Conservation (phyloP, 192 early-diverging fungal species). For the Tieghemiomyces parasiticus region DNA sequence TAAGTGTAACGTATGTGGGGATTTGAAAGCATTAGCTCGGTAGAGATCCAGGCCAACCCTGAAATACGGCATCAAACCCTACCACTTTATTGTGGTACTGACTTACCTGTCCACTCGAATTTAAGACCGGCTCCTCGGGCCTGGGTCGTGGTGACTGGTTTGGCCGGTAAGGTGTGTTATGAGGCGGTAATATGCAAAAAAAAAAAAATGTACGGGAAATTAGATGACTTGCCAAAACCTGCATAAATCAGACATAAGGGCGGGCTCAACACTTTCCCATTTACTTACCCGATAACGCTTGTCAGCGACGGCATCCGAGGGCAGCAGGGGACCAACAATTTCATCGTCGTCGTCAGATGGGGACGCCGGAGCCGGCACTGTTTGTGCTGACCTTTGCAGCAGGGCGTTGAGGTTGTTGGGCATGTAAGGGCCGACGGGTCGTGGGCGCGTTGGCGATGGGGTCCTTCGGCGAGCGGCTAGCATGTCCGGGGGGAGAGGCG, state of each 20-base stretch:
- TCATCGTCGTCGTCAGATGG: not conserved
- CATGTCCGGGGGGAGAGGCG: slow-evolving; percentile 1
- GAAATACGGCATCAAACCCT: not conserved
- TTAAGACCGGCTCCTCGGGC: not conserved
- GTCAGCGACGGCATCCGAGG: not conserved
- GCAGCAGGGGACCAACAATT: not conserved
- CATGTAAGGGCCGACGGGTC: not conserved
- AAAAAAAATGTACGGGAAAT: no score
- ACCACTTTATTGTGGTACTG: not conserved
- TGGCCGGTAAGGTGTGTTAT: no score
- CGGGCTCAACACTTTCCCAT: not conserved
- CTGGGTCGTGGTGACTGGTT: no score
- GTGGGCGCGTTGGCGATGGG: not conserved
- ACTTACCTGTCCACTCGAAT: not conserved
- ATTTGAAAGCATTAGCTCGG: not conserved
- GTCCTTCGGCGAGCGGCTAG: not conserved
- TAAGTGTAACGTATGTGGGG: not conserved
- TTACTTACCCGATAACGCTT: not conserved
- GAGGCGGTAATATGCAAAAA: no score
- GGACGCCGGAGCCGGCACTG: not conserved
- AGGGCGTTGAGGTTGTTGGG: not conserved
- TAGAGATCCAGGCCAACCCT: not conserved
- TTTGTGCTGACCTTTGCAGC: not conserved
- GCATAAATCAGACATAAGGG: no score
- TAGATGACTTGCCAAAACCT: no score